A percentile compares a stretch with the other conserved stretches of the same genome.
These are phyloP conservation scores for Penicillium sp. DNA, from an alignment of 2,329 filamentous ascomycete species.

Conservation along the genomic window DNA sequence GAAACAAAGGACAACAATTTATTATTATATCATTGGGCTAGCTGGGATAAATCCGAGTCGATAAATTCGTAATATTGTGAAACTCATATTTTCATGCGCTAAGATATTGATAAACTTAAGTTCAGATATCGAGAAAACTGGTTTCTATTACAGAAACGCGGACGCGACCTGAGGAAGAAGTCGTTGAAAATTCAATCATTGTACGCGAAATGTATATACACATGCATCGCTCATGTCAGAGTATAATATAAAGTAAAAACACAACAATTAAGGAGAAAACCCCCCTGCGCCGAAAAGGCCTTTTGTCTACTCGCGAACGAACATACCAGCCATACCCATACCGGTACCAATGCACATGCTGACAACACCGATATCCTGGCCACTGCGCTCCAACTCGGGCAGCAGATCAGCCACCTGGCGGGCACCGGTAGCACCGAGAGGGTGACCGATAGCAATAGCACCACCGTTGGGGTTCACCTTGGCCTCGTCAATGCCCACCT, in stretches of 20 bases:
- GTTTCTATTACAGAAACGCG: neutral
- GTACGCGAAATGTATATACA: slow-evolving; percentile 27
- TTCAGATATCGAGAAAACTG: neutral
- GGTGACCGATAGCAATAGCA: slow-evolving; percentile 91
- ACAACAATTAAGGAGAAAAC: neutral
- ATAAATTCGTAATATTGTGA: neutral
- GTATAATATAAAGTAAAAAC: slow-evolving; percentile 15
- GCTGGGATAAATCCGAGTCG: no score
- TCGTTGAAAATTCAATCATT: slow-evolving; percentile 16
- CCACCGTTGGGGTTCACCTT: slow-evolving; percentile 91
- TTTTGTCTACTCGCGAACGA: slow-evolving; percentile 62
- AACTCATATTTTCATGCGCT: neutral
- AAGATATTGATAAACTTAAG: neutral
- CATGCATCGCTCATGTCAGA: slow-evolving; percentile 31
- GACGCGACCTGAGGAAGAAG: neutral
- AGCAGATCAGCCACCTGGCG: slow-evolving; percentile 78
- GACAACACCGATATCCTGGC: slow-evolving; percentile 77
- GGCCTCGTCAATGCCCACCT: slow-evolving; percentile 61
- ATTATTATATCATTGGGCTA: neutral
- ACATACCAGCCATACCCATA: slow-evolving; percentile 74
- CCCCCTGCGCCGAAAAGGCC: slow-evolving; percentile 4
- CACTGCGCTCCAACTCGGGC: slow-evolving; percentile 66
- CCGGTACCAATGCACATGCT: slow-evolving; percentile 88
- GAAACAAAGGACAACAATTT: neutral
- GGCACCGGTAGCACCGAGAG: slow-evolving; percentile 84